Base-by-base conservation (phyloP, 768 basidiomycete species). In the Podaxis sp. region DNA sequence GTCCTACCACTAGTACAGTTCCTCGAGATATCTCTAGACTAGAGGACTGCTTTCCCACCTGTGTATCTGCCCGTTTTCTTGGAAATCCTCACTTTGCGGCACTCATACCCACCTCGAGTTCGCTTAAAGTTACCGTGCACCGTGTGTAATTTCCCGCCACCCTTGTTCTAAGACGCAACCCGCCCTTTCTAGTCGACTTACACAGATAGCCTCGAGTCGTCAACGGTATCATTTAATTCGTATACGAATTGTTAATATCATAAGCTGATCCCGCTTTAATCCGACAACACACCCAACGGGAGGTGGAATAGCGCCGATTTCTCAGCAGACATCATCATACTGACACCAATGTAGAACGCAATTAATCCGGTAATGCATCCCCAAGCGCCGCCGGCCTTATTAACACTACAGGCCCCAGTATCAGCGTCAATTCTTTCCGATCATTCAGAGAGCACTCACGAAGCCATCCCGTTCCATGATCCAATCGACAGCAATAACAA, bases 311-410 rank as follows among this genome's bases (percentile, higher is more conserved):
- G 47, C 2, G 78, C 69, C 14, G 67, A 65, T 14, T 66, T 63
- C 68, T 82, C 79, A 0, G 71, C 69, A 1, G 65, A 65, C 42
- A 81, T 64, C 62, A 82, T 62, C 44, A 79, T 74, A 36, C 71
- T 67, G 13, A 79, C 59, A 38, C 76, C 79, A 54, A 78, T 76
- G 63, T 82, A 82, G 66, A 75, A 81, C 1, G 79, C 81, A 32
- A 80, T 68, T 27, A 81, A 67, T 0, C 74, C 77, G 1, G 75
- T 76, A 10, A 76, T 67, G 50, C 79, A 69, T 28, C 79, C 79
- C 11, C 77, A 66, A 1, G 64, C 71, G 13, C 79, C 79, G 14
- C 79, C 81, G 0, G 73, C 77, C 40, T 73, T 77, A 38, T 69
- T 71, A 10, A 75, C 56, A 21, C 78, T 76, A 55, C 9, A 51